These are phyloP conservation scores for Waltergamsia citrina DNA, from an alignment of 2,329 filamentous ascomycete genomes.

Conservation along the genomic window DNA sequence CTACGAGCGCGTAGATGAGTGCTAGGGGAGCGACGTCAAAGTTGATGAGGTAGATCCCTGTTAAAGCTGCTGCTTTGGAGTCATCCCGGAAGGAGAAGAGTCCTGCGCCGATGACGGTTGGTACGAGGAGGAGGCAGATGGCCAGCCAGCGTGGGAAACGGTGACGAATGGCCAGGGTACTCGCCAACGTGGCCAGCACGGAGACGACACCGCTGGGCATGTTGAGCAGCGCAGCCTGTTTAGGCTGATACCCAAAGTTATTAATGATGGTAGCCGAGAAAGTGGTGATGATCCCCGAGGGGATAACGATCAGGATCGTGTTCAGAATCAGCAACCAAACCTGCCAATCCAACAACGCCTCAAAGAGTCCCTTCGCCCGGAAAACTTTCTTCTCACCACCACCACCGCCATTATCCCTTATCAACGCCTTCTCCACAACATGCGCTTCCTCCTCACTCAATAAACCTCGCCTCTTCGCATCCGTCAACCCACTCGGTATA, in stretches of 20 bases:
- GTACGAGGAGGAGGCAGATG: conserved; percentile 12
- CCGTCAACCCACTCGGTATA: no score
- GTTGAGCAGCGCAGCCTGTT: conserved; percentile 40
- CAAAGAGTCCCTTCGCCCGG: conserved; percentile 39
- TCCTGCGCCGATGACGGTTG: conserved; percentile 13
- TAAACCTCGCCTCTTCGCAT: no score
- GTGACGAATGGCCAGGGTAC: conserved; percentile 13
- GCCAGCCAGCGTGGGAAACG: conserved; percentile 16
- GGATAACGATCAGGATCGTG: conserved; percentile 24
- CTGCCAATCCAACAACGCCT: conserved; percentile 41
- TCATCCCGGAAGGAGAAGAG: conserved; percentile 15
- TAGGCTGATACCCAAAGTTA: conserved; percentile 33
- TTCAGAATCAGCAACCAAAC: conserved; percentile 35
- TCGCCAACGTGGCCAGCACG: conserved; percentile 33
- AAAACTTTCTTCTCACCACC: conserved; percentile 35
- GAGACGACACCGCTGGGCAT: conserved; percentile 43
- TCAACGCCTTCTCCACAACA: no score
- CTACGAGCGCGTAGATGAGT: conserved; percentile 27
- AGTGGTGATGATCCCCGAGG: conserved; percentile 41
- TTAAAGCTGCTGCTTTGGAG: background rate
- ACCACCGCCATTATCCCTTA: no score
- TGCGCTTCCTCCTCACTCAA: no score
- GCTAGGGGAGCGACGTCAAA: conserved; percentile 34
- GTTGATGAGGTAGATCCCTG: conserved; percentile 41
- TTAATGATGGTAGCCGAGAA: conserved; percentile 45